These are phyloP conservation scores for Aspergillus tubingensis DNA, from an alignment of 2,329 filamentous ascomycete genomes.

Conservation along the genomic window DNA sequence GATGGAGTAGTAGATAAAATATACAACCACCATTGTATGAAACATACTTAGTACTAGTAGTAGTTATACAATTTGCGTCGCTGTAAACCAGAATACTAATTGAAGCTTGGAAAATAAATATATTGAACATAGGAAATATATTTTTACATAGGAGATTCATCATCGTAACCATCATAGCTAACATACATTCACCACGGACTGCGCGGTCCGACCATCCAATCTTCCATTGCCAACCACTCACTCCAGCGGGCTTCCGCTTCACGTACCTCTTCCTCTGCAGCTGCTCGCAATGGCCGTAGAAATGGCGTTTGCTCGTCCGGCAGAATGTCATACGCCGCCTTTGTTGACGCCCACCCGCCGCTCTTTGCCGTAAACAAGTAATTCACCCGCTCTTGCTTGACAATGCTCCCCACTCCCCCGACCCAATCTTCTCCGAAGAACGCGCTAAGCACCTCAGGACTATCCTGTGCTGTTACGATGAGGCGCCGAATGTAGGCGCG, in stretches of 20 bases:
- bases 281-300: conserved; percentile 73
- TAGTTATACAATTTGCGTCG: too few species aligned
- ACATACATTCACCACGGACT: conserved; percentile 34
- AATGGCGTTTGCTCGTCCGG: conserved; percentile 84
- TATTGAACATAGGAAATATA: conserved; percentile 3
- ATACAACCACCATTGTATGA: too few species aligned
- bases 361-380: conserved; percentile 95
- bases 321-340: conserved; percentile 83
- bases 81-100: neutral
- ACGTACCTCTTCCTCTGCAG: conserved; percentile 76
- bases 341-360: conserved; percentile 83
- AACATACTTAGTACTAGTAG: too few species aligned
- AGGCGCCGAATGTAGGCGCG: conserved; percentile 89
- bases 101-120: neutral
- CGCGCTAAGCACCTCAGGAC: conserved; percentile 76
- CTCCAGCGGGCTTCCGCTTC: conserved; percentile 84
- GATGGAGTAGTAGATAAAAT: neutral
- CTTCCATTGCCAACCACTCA: conserved; percentile 93
- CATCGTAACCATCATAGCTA: conserved; percentile 10
- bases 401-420: conserved; percentile 74
- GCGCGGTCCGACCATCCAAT: conserved; percentile 91
- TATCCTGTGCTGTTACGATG: conserved; percentile 89
- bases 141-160: conserved; percentile 28
- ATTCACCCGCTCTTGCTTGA: conserved; percentile 86
- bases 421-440: conserved; percentile 92